Evolutionary conservation across 108 stramenopile genomes (phyloP).

Genomic region (Licmophora abbreviata): DNA sequence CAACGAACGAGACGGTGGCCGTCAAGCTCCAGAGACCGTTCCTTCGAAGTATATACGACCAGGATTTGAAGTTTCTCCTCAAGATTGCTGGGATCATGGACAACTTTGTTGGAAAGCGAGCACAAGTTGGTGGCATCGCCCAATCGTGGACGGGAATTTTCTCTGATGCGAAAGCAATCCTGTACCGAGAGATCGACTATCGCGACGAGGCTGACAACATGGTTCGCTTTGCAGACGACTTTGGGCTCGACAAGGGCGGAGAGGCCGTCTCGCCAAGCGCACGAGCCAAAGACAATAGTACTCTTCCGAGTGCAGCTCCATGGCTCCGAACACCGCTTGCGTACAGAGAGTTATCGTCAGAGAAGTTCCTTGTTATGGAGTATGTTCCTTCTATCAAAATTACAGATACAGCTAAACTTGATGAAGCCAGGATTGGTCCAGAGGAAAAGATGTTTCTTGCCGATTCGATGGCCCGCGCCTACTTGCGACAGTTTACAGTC

Average conservation of each 20-base stretch:
- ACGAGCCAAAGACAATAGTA: conserved; percentile 49
- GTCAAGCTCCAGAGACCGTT: conserved; percentile 86
- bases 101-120: conserved; percentile 34
- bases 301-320: conserved; percentile 60
- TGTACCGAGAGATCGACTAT: conserved; percentile 96
- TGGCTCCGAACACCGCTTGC: conserved; percentile 74
- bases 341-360: conserved; percentile 54
- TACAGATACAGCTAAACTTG: conserved; percentile 43
- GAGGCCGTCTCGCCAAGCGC: conserved; percentile 30
- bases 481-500: conserved; percentile 73
- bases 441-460: conserved; percentile 67
- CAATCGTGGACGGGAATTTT: conserved; percentile 81
- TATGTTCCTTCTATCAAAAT: conserved; percentile 79
- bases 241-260: conserved; percentile 76
- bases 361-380: conserved; percentile 75
- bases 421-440: conserved; percentile 49
- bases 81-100: conserved; percentile 67
- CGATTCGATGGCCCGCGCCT: conserved; percentile 64
- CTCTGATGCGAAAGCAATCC: conserved; percentile 80
- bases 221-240: conserved; percentile 75
- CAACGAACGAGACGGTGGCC: conserved; percentile 55
- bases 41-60: conserved; percentile 80
- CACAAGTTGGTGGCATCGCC: conserved; percentile 65
- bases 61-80: conserved; percentile 82
- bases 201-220: conserved; percentile 89